Evolutionary conservation across 1,284 basidiomycete genomes (phyloP).

Genomic region (Ustilago esculenta): DNA sequence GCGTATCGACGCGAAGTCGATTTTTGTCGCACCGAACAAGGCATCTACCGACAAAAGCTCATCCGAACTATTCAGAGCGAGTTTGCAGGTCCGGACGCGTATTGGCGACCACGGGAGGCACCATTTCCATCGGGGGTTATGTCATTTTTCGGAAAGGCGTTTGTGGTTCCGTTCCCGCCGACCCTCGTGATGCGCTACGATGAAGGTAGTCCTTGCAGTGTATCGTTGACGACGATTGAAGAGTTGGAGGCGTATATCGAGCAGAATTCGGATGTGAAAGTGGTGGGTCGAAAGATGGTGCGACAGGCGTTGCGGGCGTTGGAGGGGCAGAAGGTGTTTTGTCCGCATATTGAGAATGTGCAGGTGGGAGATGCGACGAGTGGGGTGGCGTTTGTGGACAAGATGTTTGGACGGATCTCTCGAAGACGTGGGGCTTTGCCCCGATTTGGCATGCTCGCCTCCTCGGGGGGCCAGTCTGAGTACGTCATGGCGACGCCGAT

Average conservation of each 20-base stretch:
- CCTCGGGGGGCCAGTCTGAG: slow-evolving; percentile 70
- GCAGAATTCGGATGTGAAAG: slow-evolving; percentile 74
- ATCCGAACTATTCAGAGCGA: slow-evolving; percentile 48
- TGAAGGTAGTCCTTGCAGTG: slow-evolving; percentile 68
- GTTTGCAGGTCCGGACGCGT: slow-evolving; percentile 60
- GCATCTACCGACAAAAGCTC: slow-evolving; percentile 30
- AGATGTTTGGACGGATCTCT: slow-evolving; percentile 30
- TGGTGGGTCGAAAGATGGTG: slow-evolving; percentile 73
- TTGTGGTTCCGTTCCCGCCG: slow-evolving; percentile 84
- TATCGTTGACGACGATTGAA: slow-evolving; percentile 70
- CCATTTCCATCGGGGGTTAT: slow-evolving; percentile 51
- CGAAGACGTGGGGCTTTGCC: slow-evolving; percentile 10
- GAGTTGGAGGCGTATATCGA: slow-evolving; percentile 75
- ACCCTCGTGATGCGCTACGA: slow-evolving; percentile 76
- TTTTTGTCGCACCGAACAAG: slow-evolving; percentile 23
- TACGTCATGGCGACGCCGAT: slow-evolving; percentile 69
- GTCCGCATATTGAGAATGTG: slow-evolving; percentile 74
- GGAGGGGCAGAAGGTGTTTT: slow-evolving; percentile 74
- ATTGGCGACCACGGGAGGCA: slow-evolving; percentile 49
- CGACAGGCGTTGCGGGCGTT: slow-evolving; percentile 76
- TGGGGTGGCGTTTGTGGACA: slow-evolving; percentile 23
- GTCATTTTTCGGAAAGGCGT: slow-evolving; percentile 71
- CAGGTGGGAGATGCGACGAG: slow-evolving; percentile 68
- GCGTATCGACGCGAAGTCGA: slow-evolving; percentile 38
- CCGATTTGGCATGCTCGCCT: slow-evolving; percentile 33